phyloP scores from a whole-genome alignment of 2,329 filamentous ascomycete species.

The Aspergillus arachidicola region DNA sequence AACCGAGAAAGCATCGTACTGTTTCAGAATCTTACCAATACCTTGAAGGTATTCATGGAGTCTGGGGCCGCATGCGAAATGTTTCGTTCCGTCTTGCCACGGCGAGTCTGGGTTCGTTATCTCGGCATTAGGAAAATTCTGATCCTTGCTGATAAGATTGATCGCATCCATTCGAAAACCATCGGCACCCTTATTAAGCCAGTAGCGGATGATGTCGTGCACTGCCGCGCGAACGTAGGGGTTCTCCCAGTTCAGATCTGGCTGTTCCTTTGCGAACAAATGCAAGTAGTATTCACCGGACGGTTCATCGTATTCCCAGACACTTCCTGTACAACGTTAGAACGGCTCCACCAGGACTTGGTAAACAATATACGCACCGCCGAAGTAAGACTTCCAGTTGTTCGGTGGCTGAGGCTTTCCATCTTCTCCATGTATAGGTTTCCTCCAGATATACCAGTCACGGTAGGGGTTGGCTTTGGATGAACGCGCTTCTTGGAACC shows the following conservation, averaged over 20 bases:
- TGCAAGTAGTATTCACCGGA: constrained; percentile 75
- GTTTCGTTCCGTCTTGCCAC: constrained; percentile 2
- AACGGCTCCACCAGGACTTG: not conserved
- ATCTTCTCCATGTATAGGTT: constrained; percentile 57
- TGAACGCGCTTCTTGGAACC: constrained; percentile 68
- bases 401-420: constrained; percentile 66
- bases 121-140: constrained; percentile 51
- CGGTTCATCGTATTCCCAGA: constrained; percentile 56
- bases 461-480: constrained; percentile 64
- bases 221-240: constrained; percentile 66
- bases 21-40: constrained; percentile 54
- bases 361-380: not conserved
- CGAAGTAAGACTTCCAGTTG: constrained; percentile 46
- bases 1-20: constrained; percentile 61
- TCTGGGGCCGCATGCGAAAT: constrained; percentile 1
- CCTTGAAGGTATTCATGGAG: constrained; percentile 43
- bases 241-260: constrained; percentile 82
- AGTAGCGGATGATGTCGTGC: constrained; percentile 73
- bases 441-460: constrained; percentile 66
- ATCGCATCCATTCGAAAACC: constrained; percentile 74
- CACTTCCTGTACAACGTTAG: not conserved
- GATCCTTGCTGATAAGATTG: constrained; percentile 69
- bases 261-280: constrained; percentile 73
- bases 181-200: constrained; percentile 72
- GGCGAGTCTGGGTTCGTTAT: constrained; percentile 27